Evolutionary conservation across 768 basidiomycete species (phyloP), one percentile per base, ranked within the genome.

Genomic region (Kwoniella newhampshirensis): DNA sequence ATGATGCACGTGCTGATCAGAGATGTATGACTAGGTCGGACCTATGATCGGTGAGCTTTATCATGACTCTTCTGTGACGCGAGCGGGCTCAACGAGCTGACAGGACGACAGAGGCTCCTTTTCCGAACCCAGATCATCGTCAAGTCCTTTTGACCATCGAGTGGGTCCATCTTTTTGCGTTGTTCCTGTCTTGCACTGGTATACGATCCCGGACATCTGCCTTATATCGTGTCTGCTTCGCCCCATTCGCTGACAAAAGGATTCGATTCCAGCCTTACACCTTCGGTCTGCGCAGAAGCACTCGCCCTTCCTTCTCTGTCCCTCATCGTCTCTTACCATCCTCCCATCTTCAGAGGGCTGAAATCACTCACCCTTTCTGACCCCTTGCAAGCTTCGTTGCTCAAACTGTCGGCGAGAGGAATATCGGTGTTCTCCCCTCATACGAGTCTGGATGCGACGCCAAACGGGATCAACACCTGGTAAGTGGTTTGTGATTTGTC

Each of bases 391-490:
- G 75, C 82, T 1, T 87, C 87, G 3, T 81, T 98, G 21, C 82
- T 98, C 4, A 82, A 80, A 53, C 89, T 92, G 60, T 86, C 86
- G 0, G 86, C 89, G 0, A 81, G 84, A 12, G 92, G 92, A 0
- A 86, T 97, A 54, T 87, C 87, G 1, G 82, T 97, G 4, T 94
- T 88, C 78, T 82, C 82, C 37, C 91, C 94, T 2, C 94, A 98
- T 77, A 90, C 88, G 0, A 84, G 90, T 0, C 81, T 96, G 17
- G 94, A 98, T 77, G 81, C 81, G n/a, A 85, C 88, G 1, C 81
- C 83, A 65, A 88, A 83, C 4, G 93, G 94, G 0, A 83, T 94
- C 51, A 96, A 94, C 70, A 91, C 93, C 77, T 96, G 89, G 88
- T 82, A 18, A 27, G 66, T 66, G 2, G 8, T 15, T 17, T 28